phyloP scores from a whole-genome alignment of 169 alveolate species.

The Plasmodium blacklocki region DNA sequence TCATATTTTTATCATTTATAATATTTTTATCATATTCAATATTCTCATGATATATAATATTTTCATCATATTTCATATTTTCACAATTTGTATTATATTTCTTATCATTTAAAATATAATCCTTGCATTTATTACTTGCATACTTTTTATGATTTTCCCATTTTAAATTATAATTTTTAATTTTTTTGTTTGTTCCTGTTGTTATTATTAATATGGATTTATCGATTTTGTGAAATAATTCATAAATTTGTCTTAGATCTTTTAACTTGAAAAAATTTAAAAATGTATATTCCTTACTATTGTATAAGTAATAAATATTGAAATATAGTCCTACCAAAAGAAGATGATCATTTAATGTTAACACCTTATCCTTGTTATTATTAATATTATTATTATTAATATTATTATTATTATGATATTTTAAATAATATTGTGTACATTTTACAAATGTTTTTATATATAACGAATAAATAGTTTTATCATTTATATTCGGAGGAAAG shows the following conservation, averaged over 20 bases:
- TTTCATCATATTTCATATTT: too few species aligned
- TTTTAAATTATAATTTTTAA: too few species aligned
- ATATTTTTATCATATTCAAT: too few species aligned
- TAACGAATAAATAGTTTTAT: slow-evolving; percentile 10
- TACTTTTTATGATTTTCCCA: too few species aligned
- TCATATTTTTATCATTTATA: too few species aligned
- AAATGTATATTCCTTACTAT: slow-evolving; percentile 7
- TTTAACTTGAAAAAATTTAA: slow-evolving; percentile 53
- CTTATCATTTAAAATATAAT: too few species aligned
- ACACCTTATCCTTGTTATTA: slow-evolving; percentile 1
- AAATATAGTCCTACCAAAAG: slow-evolving; percentile 31
- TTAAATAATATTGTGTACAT: slow-evolving; percentile 18
- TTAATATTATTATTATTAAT: neutral
- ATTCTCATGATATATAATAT: too few species aligned
- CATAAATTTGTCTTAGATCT: slow-evolving; percentile 43
- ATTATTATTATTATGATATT: neutral
- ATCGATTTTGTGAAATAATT: slow-evolving; percentile 64
- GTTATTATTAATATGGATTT: slow-evolving; percentile 24
- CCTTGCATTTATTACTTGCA: too few species aligned
- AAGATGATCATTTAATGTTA: slow-evolving; percentile 42
- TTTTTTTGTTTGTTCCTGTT: too few species aligned
- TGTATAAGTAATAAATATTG: slow-evolving; percentile 13
- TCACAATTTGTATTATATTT: too few species aligned
- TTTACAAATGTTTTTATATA: slow-evolving; percentile 35
- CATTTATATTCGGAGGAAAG: slow-evolving; percentile 39